A percentile compares a stretch with the other conserved stretches of the same genome.
Evolutionary conservation across 2,329 filamentous ascomycete species (phyloP).

Genomic region (Dichotomopilus funicola): DNA sequence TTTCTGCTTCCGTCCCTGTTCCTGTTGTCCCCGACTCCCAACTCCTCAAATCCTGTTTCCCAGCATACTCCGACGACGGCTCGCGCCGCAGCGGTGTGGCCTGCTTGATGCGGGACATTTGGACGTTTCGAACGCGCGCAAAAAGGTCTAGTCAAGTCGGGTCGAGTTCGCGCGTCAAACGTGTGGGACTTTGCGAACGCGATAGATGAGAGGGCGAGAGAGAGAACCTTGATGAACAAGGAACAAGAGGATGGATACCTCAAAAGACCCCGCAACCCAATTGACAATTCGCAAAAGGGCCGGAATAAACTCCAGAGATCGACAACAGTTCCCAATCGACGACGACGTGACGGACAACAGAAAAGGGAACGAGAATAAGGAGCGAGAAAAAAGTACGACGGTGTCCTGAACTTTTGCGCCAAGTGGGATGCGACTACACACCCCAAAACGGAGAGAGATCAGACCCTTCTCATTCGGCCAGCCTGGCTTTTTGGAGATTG

Average conservation of each 20-base stretch:
- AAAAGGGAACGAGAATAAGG: no score
- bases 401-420: no score
- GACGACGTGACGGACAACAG: no score
- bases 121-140: background rate
- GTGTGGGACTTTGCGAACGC: conserved; percentile 3
- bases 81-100: conserved; percentile 57
- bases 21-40: conserved; percentile 25
- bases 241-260: conserved; percentile 3
- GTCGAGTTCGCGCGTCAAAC: background rate
- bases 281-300: no score
- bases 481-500: conserved; percentile 19
- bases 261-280: background rate
- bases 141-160: no score
- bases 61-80: conserved; percentile 60
- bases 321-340: no score
- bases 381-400: no score
- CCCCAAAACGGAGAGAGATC: background rate
- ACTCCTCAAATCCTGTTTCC: conserved; percentile 36
- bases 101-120: conserved; percentile 73
- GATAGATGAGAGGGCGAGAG: background rate
- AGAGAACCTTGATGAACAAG: background rate
- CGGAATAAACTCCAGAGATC: no score
- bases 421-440: no score
- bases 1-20: conserved; percentile 20
- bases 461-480: conserved; percentile 12